Conservation (phyloP, 2,329 filamentous ascomycete species). For the Blastomyces gilchristii region DNA sequence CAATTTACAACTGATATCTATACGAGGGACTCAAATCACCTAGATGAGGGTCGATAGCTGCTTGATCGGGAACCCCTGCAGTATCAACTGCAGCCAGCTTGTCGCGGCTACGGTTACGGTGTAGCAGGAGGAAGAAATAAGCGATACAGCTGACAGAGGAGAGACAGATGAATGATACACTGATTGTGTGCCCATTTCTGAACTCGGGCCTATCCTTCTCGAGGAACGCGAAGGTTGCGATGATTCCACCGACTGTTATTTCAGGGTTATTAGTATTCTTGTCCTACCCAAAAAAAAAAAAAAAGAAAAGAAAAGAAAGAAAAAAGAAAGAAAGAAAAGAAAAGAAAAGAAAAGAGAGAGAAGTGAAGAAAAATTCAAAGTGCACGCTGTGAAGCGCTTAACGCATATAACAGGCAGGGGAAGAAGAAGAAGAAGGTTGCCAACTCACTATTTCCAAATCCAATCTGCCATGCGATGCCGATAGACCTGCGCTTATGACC, state of each 20-base stretch:
- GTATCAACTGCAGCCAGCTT: conserved; percentile 19
- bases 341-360: too few relatives aligned
- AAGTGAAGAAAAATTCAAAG: too few relatives aligned
- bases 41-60: conserved; percentile 20
- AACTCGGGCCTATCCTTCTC: conserved; percentile 57
- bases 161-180: conserved; percentile 61
- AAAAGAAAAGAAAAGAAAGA: too few relatives aligned
- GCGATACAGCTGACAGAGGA: conserved; percentile 44
- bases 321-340: too few relatives aligned
- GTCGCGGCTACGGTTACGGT: conserved; percentile 34
- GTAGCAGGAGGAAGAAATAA: conserved; percentile 30
- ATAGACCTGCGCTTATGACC: conserved; percentile 62
- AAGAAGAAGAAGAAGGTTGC: neutral
- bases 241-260: conserved; percentile 57
- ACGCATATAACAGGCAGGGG: conserved; percentile 1
- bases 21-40: conserved; percentile 36
- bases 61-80: conserved; percentile 13
- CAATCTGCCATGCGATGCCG: conserved; percentile 65
- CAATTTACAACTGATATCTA: conserved; percentile 26
- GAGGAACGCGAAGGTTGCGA: conserved; percentile 62
- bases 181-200: conserved; percentile 64
- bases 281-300: too few relatives aligned
- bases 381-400: too few relatives aligned
- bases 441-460: conserved; percentile 54
- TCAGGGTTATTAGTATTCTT: neutral